Percentiles rank a stretch among this genome's conserved stretches.
Evolutionary conservation across 2,329 filamentous ascomycete genomes (phyloP).

Genomic region (Sordariomycetes sp.): DNA sequence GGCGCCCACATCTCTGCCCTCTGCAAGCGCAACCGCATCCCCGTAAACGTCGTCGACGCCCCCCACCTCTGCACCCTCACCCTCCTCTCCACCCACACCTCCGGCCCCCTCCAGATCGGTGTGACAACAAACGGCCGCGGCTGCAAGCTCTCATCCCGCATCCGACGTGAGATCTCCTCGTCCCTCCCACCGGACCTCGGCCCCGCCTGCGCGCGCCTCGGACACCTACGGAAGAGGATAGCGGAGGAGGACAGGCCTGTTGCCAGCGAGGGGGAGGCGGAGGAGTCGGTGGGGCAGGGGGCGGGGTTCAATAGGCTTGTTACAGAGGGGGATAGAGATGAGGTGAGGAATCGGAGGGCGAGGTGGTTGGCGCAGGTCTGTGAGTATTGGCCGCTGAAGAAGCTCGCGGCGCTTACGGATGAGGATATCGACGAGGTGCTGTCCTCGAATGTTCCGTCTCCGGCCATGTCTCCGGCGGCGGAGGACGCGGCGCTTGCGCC

Average conservation of each 20-base stretch:
- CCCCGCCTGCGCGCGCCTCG: constrained; percentile 62
- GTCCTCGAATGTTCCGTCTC: constrained; percentile 36
- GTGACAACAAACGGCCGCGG: constrained; percentile 92
- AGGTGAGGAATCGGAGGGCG: constrained; percentile 67
- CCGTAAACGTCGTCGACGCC: constrained; percentile 83
- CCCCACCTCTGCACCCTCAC: constrained; percentile 81
- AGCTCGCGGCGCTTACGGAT: constrained; percentile 68
- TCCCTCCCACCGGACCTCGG: constrained; percentile 67
- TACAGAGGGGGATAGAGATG: constrained; percentile 57
- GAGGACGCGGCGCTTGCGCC: constrained; percentile 6
- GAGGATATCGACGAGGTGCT: constrained; percentile 66
- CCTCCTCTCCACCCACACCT: constrained; percentile 74
- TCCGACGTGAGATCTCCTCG: constrained; percentile 77
- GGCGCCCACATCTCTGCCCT: constrained; percentile 56
- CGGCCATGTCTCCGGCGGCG: constrained; percentile 9
- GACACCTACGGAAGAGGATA: constrained; percentile 56
- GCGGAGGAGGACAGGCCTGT: constrained; percentile 53
- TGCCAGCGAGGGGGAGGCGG: constrained; percentile 19
- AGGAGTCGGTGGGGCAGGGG: constrained; percentile 60
- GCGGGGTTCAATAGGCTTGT: constrained; percentile 78
- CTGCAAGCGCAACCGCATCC: constrained; percentile 71
- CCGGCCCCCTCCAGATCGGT: constrained; percentile 87
- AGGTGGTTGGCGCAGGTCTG: constrained; percentile 93
- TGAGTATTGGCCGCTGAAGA: constrained; percentile 91
- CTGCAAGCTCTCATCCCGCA: constrained; percentile 82